Evolutionary conservation across 1,139 yeast species (phyloP).

Genomic region (Yamadazyma dendronema): DNA sequence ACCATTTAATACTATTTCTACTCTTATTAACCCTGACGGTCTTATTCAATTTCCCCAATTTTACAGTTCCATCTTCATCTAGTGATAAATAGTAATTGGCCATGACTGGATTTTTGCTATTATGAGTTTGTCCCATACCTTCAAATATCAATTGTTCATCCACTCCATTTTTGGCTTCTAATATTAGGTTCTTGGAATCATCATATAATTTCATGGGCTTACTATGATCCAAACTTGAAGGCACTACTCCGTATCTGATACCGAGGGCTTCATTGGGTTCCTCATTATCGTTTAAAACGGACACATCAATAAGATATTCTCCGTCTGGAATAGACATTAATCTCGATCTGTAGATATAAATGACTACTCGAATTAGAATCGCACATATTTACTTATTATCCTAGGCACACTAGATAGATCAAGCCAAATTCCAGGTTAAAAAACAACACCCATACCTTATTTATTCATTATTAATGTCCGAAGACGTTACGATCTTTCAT

Average conservation of each 20-base stretch:
- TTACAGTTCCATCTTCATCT: conserved; percentile 17
- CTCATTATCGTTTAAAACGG: conserved; percentile 21
- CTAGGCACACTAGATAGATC: no score
- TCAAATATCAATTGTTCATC: conserved; percentile 36
- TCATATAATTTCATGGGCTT: conserved; percentile 37
- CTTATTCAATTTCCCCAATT: conserved; percentile 23
- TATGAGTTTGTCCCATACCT: conserved; percentile 35
- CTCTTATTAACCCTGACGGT: conserved; percentile 40
- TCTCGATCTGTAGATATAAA: neutral
- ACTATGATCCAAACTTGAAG: conserved; percentile 41
- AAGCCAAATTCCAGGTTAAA: no score
- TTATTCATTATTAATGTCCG: no score
- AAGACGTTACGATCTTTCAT: conserved; percentile 29
- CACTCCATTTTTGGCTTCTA: conserved; percentile 27
- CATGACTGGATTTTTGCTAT: conserved; percentile 16
- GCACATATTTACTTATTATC: no score
- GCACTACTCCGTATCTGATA: conserved; percentile 43
- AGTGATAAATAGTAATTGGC: conserved; percentile 35
- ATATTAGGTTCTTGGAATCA: conserved; percentile 31
- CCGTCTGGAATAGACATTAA: conserved; percentile 35
- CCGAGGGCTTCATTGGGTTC: conserved; percentile 25
- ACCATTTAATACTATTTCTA: conserved; percentile 28
- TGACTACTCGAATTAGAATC: neutral
- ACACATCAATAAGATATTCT: conserved; percentile 44
- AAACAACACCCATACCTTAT: no score